phyloP scores from a whole-genome alignment of 441 rosid genomes.

The Gossypium schwendimanii region DNA sequence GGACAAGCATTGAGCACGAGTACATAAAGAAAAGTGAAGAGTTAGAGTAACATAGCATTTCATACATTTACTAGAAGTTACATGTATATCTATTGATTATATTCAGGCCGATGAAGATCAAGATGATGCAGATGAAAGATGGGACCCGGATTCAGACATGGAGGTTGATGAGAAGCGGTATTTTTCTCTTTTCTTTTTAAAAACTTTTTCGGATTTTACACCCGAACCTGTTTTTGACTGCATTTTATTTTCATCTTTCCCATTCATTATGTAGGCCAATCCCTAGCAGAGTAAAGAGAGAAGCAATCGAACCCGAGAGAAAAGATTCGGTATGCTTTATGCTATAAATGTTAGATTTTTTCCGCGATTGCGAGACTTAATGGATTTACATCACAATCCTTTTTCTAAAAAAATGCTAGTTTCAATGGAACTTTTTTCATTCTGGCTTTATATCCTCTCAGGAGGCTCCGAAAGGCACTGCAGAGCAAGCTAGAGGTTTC shows the following conservation, averaged over 20 bases:
- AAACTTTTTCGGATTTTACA: background rate
- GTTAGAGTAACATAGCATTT: background rate
- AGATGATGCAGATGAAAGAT: slow-evolving; percentile 51
- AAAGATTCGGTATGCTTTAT: slow-evolving; percentile 48
- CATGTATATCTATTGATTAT: background rate
- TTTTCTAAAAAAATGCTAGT: background rate
- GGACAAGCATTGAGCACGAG: background rate
- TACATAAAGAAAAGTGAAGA: background rate
- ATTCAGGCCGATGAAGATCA: slow-evolving; percentile 56
- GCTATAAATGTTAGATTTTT: background rate
- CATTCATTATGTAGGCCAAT: slow-evolving; percentile 47
- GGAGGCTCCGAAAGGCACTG: slow-evolving; percentile 48
- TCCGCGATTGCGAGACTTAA: background rate
- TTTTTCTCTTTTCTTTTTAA: background rate
- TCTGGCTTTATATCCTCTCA: slow-evolving; percentile 15
- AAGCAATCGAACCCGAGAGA: slow-evolving; percentile 49
- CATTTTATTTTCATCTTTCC: background rate
- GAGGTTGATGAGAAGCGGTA: slow-evolving; percentile 45
- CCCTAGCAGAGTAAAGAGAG: slow-evolving; percentile 70
- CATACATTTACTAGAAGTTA: slow-evolving; percentile 1
- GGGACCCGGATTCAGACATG: slow-evolving; percentile 57
- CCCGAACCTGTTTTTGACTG: background rate
- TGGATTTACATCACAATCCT: background rate
- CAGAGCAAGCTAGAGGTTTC: slow-evolving; percentile 49
- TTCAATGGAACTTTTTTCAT: background rate